These are phyloP conservation scores for Hirsutella thompsonii DNA, from an alignment of 2,329 filamentous ascomycete species.

Conservation along the genomic window DNA sequence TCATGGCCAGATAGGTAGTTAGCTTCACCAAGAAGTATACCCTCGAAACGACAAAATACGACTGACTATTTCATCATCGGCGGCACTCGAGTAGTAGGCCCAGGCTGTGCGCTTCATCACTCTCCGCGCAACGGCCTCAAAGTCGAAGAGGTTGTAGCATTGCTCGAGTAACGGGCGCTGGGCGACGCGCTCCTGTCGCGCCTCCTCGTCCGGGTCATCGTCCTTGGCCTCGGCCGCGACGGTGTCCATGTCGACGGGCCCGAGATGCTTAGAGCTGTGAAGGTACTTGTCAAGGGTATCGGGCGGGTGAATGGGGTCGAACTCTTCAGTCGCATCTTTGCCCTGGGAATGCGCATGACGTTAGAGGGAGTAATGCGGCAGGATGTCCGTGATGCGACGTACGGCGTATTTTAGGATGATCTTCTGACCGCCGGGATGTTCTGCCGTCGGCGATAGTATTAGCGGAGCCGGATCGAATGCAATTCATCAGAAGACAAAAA, in stretches of 20 bases:
- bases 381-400: conserved; percentile 11
- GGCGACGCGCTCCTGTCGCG: conserved; percentile 59
- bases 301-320: conserved; percentile 76
- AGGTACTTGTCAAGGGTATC: conserved; percentile 83
- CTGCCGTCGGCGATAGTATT: conserved; percentile 23
- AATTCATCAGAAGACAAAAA: background rate
- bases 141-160: conserved; percentile 91
- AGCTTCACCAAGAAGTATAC: no score
- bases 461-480: background rate
- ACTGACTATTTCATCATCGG: conserved; percentile 34
- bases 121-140: conserved; percentile 78
- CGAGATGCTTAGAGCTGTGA: conserved; percentile 73
- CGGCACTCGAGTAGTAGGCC: conserved; percentile 94
- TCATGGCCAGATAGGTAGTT: no score
- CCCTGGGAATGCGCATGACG: conserved; percentile 30
- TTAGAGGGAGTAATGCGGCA: background rate
- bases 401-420: conserved; percentile 93
- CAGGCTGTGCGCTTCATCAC: conserved; percentile 96
- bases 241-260: conserved; percentile 78
- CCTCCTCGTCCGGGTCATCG: conserved; percentile 45
- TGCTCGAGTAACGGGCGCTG: conserved; percentile 71
- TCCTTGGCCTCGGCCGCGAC: conserved; percentile 60
- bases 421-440: conserved; percentile 79
- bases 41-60: no score
- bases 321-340: conserved; percentile 87